A percentile compares a stretch with the other conserved stretches of the same genome.
Evolutionary conservation across 768 basidiomycete genomes (phyloP).

Genomic region (Galerina sulciceps): DNA sequence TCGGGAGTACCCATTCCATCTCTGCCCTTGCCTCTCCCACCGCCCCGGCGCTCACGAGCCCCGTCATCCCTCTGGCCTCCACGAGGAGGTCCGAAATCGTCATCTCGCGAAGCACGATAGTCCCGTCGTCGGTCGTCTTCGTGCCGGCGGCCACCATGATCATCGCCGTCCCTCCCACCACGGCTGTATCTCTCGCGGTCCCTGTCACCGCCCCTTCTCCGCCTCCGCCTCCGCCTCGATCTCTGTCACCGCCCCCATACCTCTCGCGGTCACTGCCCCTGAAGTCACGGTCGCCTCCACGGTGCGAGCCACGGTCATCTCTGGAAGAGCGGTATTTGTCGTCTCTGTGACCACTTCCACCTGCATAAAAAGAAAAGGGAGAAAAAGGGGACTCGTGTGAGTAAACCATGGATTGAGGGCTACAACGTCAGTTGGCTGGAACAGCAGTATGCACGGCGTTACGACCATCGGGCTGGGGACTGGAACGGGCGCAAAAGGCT

Average conservation of each 20-base stretch:
- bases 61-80: slow-evolving; percentile 45
- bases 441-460: slow-evolving; percentile 1
- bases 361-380: slow-evolving; percentile 46
- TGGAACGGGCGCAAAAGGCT: slow-evolving; percentile 13
- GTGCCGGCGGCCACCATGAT: slow-evolving; percentile 41
- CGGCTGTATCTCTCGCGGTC: slow-evolving; percentile 43
- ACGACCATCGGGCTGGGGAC: slow-evolving; percentile 10
- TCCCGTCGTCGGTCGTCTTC: slow-evolving; percentile 59
- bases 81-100: slow-evolving; percentile 33
- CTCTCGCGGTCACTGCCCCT: slow-evolving; percentile 56
- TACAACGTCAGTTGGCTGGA: slow-evolving; percentile 21
- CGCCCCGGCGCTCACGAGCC: slow-evolving; percentile 25
- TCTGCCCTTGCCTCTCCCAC: slow-evolving; percentile 53
- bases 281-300: slow-evolving; percentile 48
- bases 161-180: slow-evolving; percentile 36
- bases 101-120: slow-evolving; percentile 26
- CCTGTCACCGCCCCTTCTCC: slow-evolving; percentile 44
- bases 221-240: slow-evolving; percentile 26
- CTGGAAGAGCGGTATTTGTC: slow-evolving; percentile 72
- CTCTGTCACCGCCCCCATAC: slow-evolving; percentile 44
- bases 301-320: slow-evolving; percentile 57
- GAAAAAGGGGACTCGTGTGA: slow-evolving; percentile 54
- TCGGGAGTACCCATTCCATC: slow-evolving; percentile 73
- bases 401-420: slow-evolving; percentile 39
- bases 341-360: slow-evolving; percentile 55